These are phyloP conservation scores for Sclerotinia borealis DNA, from an alignment of 2,329 filamentous ascomycete genomes.

Conservation along the genomic window DNA sequence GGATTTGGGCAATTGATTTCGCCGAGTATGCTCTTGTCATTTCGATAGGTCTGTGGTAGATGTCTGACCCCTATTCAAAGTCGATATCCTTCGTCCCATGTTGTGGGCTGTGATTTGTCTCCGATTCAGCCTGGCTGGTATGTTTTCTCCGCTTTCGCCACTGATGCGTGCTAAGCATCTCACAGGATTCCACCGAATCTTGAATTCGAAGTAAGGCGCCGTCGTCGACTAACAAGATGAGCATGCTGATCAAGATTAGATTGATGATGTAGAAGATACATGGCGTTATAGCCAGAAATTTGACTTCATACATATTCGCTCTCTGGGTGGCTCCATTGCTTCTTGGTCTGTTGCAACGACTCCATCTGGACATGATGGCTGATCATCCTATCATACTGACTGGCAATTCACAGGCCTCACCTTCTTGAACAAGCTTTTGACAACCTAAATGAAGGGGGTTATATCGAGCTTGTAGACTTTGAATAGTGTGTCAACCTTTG, in stretches of 20 bases:
- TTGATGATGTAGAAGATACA: conserved; percentile 32
- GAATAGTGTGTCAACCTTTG: conserved; percentile 18
- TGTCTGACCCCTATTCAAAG: conserved; percentile 24
- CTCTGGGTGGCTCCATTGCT: conserved; percentile 28
- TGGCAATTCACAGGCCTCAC: conserved; percentile 22
- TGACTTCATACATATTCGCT: conserved; percentile 13
- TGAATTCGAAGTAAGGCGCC: conserved; percentile 25
- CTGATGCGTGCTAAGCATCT: background rate
- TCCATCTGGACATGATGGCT: background rate
- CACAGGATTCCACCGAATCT: conserved; percentile 27
- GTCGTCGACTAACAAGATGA: background rate
- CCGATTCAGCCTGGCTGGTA: conserved; percentile 28
- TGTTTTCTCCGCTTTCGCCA: background rate
- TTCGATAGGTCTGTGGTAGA: conserved; percentile 14
- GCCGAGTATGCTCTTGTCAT: conserved; percentile 21
- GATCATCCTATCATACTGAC: background rate
- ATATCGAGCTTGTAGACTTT: conserved; percentile 24
- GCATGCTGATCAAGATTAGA: background rate
- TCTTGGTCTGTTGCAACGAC: conserved; percentile 33
- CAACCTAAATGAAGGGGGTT: conserved; percentile 25
- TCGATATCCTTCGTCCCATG: conserved; percentile 21
- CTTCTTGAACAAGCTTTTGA: conserved; percentile 21
- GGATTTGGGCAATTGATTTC: conserved; percentile 12
- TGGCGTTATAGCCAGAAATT: conserved; percentile 21
- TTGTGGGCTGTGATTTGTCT: conserved; percentile 25